phyloP scores from a whole-genome alignment of 768 basidiomycete genomes.

The Polyporus arcularius region DNA sequence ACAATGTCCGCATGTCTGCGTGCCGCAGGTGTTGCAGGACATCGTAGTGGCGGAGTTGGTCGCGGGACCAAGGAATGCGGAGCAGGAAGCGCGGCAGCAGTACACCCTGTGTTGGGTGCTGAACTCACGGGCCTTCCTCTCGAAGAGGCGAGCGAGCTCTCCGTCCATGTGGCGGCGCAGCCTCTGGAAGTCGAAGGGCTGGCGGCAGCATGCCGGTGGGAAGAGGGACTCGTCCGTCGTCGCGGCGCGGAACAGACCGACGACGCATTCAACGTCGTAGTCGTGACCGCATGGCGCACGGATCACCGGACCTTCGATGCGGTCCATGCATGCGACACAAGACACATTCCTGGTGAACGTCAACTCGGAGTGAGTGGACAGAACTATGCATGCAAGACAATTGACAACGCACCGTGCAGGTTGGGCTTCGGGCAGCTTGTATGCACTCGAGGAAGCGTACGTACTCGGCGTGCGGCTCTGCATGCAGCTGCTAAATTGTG shows the following conservation, averaged over 20 bases:
- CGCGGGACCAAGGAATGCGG: slow-evolving; percentile 21
- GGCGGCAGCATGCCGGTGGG: slow-evolving; percentile 23
- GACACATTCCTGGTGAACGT: no score
- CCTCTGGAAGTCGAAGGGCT: slow-evolving; percentile 5
- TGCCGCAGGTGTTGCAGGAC: slow-evolving; percentile 3
- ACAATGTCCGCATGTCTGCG: slow-evolving; percentile 10
- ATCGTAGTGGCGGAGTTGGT: background rate
- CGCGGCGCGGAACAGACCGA: slow-evolving; percentile 20
- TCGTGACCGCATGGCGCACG: slow-evolving; percentile 19
- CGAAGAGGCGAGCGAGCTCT: slow-evolving; percentile 2
- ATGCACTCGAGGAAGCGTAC: background rate
- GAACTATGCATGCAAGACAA: background rate
- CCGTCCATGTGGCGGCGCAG: slow-evolving; percentile 6
- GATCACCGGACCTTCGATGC: slow-evolving; percentile 2
- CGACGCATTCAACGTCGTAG: slow-evolving; percentile 20
- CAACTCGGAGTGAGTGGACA: background rate
- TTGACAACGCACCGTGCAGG: background rate
- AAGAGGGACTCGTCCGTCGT: slow-evolving; percentile 21
- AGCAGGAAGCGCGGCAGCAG: slow-evolving; percentile 19
- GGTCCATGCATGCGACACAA: slow-evolving; percentile 13
- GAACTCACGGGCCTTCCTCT: slow-evolving; percentile 20
- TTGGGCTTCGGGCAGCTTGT: background rate
- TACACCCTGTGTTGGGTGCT: slow-evolving; percentile 22
- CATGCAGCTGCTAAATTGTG: background rate
- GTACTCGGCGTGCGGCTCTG: background rate